phyloP scores from a whole-genome alignment of 2,329 filamentous ascomycete genomes.

The Botrytis medusae region DNA sequence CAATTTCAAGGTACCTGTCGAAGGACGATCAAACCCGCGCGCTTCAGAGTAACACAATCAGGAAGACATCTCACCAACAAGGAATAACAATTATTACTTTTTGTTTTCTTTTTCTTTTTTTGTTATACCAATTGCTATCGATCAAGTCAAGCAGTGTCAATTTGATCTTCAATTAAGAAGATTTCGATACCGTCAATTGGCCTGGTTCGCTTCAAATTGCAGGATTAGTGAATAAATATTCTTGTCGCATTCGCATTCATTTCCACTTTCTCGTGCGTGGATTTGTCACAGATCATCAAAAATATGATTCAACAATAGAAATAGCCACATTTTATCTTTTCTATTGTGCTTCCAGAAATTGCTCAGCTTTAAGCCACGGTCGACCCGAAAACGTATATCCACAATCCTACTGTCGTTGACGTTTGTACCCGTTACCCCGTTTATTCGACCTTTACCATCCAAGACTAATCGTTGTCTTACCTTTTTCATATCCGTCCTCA shows the following conservation, averaged over 20 bases:
- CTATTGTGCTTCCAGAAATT: slow-evolving; percentile 8
- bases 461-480: slow-evolving; percentile 11
- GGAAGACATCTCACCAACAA: not conserved
- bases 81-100: not conserved
- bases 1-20: not conserved
- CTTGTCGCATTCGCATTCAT: not conserved
- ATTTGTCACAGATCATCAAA: not conserved
- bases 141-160: not conserved
- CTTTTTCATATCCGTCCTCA: not conserved
- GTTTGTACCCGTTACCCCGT: not conserved
- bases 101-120: too few species aligned
- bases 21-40: slow-evolving; percentile 19
- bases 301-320: slow-evolving; percentile 13
- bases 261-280: not conserved
- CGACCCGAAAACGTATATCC: slow-evolving; percentile 1
- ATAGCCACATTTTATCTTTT: not conserved
- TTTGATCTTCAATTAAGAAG: slow-evolving; percentile 4
- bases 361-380: slow-evolving; percentile 3
- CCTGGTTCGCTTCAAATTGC: not conserved
- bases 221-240: slow-evolving; percentile 1
- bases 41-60: slow-evolving; percentile 8
- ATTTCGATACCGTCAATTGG: not conserved
- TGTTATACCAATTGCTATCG: too few species aligned
- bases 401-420: slow-evolving; percentile 1
- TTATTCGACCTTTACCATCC: not conserved